Conservation (phyloP, 257 asterid genomes). For the Phtheirospermum japonicum region DNA sequence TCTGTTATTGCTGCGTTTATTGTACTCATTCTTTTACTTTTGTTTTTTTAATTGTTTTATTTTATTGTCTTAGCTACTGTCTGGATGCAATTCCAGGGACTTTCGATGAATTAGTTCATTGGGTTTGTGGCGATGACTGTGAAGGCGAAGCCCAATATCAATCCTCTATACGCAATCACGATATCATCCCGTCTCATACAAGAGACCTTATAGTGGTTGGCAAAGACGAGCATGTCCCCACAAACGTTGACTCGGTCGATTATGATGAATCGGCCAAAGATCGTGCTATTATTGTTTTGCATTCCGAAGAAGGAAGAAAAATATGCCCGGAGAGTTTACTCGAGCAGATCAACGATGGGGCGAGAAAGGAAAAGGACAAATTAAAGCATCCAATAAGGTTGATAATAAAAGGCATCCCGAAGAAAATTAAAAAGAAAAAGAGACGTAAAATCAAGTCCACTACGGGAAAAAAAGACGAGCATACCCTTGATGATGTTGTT, state of each 20-base stretch:
- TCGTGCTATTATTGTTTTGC: slow-evolving; percentile 1
- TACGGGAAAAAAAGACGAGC: slow-evolving; percentile 3
- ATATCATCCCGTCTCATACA: background rate
- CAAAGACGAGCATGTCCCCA: background rate
- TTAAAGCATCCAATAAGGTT: background rate
- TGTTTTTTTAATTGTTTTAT: background rate
- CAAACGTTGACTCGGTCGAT: background rate
- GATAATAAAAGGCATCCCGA: slow-evolving; percentile 7
- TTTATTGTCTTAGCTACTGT: slow-evolving; percentile 58
- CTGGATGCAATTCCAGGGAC: slow-evolving; percentile 47
- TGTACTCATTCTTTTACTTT: no score
- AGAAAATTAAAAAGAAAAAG: slow-evolving; percentile 25
- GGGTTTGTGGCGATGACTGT: slow-evolving; percentile 83
- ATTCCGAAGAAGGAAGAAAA: slow-evolving; percentile 2
- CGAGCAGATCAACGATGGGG: background rate
- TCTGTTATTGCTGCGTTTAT: no score
- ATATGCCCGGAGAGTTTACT: slow-evolving; percentile 2
- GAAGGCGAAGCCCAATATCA: slow-evolving; percentile 13
- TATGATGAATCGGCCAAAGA: background rate
- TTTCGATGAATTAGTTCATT: slow-evolving; percentile 50
- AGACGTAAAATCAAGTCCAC: background rate
- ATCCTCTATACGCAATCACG: background rate
- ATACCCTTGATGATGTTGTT: background rate
- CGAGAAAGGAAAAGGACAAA: slow-evolving; percentile 14
- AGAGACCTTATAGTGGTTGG: background rate